Percentiles rank a stretch among this genome's conserved stretches.
Evolutionary conservation across 2,329 filamentous ascomycete genomes (phyloP).

Genomic region (Arthrobotrys pseudoclavata): DNA sequence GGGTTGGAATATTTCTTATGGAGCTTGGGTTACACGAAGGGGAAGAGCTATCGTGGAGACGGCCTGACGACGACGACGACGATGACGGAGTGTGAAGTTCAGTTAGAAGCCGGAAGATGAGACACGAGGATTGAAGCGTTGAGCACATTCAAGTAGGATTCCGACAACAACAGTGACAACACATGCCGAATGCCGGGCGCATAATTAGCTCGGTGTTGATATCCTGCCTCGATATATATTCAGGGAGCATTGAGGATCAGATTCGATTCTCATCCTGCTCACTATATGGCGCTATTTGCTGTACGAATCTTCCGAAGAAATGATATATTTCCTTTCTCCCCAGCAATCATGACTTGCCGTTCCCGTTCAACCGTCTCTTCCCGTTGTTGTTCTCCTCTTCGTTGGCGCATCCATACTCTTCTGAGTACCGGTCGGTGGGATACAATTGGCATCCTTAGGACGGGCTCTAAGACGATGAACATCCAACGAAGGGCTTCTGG

Average conservation of each 20-base stretch:
- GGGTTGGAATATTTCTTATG: not conserved
- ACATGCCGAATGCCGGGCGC: not conserved
- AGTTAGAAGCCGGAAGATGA: not conserved
- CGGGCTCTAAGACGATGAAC: not conserved
- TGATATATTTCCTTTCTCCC: not conserved
- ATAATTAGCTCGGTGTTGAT: too few relatives aligned
- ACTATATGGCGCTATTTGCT: not conserved
- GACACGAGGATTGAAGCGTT: not conserved
- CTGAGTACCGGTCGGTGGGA: not conserved
- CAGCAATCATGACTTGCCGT: not conserved
- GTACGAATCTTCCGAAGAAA: not conserved
- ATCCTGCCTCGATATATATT: too few relatives aligned
- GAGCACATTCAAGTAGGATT: conserved; percentile 1
- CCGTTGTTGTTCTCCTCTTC: not conserved
- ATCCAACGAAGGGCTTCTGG: not conserved
- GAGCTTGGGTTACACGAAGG: not conserved
- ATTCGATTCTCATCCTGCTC: too few relatives aligned
- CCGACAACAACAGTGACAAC: not conserved
- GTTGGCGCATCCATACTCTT: not conserved
- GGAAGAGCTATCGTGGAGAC: not conserved
- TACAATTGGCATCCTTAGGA: not conserved
- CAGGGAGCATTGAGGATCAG: too few relatives aligned
- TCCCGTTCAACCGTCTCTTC: not conserved
- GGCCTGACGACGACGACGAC: too few relatives aligned
- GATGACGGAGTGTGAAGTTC: not conserved